These are phyloP conservation scores for Parastagonospora avenae DNA, from an alignment of 2,329 filamentous ascomycete species.

Conservation along the genomic window DNA sequence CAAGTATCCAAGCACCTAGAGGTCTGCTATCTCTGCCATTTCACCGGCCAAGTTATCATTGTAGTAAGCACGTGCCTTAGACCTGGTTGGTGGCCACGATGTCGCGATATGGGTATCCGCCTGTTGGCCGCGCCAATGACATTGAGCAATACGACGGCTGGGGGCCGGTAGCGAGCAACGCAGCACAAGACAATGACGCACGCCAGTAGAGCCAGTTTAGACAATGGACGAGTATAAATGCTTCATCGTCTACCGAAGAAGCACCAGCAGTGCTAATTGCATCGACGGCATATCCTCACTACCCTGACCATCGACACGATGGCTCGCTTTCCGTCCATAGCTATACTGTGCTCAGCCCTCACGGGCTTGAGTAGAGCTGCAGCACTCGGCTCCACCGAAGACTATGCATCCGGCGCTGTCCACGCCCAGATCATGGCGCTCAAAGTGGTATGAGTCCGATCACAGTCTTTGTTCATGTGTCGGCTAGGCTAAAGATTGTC, in stretches of 20 bases:
- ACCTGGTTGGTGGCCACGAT: background rate
- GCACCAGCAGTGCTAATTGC: background rate
- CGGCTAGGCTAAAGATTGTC: slow-evolving; percentile 6
- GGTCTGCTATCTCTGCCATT: background rate
- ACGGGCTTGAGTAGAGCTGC: slow-evolving; percentile 27
- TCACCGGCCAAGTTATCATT: background rate
- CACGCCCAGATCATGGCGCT: slow-evolving; percentile 42
- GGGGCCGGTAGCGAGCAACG: background rate
- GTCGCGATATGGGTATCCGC: background rate
- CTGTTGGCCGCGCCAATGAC: background rate
- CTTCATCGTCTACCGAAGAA: background rate
- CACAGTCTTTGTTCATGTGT: background rate
- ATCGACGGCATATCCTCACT: background rate
- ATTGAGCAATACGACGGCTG: background rate
- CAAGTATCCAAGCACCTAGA: background rate
- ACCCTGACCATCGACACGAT: slow-evolving; percentile 7
- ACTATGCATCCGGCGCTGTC: slow-evolving; percentile 43
- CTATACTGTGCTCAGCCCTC: slow-evolving; percentile 20
- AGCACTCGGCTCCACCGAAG: slow-evolving; percentile 29
- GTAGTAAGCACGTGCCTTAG: background rate
- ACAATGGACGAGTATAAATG: background rate
- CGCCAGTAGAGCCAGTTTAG: background rate
- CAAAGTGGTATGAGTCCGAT: slow-evolving; percentile 27
- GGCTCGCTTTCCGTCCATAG: slow-evolving; percentile 18
- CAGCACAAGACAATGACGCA: background rate